Evolutionary conservation across 768 basidiomycete genomes (phyloP), one percentile per base, ranked within the genome.

Genomic region (Postia placenta): DNA sequence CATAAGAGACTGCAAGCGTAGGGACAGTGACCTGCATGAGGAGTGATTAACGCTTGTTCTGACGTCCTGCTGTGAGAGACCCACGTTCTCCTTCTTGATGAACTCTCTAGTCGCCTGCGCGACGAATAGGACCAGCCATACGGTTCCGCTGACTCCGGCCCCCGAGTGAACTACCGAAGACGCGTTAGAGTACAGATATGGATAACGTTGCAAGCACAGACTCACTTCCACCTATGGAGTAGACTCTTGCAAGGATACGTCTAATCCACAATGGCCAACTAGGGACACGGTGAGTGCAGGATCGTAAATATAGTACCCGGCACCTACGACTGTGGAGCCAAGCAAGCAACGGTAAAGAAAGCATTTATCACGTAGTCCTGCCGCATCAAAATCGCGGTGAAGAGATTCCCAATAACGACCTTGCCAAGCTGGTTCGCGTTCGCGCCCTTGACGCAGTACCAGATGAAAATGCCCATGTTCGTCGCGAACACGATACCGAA

Each of bases 221-320:
- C 64, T 61, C 49, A 65, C 64, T 49, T 17, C 79, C 79, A 15
- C 78, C 78, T 27, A 79, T 77, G 38, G 75, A 73, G 50, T 79
- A 79, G 2, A 79, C 77, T 37, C 76, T 68, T 35, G 74, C 79
- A 54, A 71, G 72, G 24, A 76, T 65, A 22, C 74, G 67, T 37
- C 79, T 73, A 46, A 79, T 73, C 43, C 67, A 62, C 41, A 80
- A 61, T 5, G 78, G 77, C 76, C 76, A 78, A 19, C 74, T 78
- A 39, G 22, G 12, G 26, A 39, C 19, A 14, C 20, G 6, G 24
- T 49, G 12, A 49, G 41, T 37, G 4, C 6, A 39, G 9, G 19
- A 22, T 22, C 38, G 20, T 22, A 19, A 39, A 39, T 11, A n/a
- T n/a, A 20, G 19, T 14, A 44, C 44, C 25, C 51, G 35, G 19